A percentile compares a stretch with the other conserved stretches of the same genome.
Evolutionary conservation across 169 alveolate species (phyloP).

Genomic region (Eimeria acervulina): DNA sequence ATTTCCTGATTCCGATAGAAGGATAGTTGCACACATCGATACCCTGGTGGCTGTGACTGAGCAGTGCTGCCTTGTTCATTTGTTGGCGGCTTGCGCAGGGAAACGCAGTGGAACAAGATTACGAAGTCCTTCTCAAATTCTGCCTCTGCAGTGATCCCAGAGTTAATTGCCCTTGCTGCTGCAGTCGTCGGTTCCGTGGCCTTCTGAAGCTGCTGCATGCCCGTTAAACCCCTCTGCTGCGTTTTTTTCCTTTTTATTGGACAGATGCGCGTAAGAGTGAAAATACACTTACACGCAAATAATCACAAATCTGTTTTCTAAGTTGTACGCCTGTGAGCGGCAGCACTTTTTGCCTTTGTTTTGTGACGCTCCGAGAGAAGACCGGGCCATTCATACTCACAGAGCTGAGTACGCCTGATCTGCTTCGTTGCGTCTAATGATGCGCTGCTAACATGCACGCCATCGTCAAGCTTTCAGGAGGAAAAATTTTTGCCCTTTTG

Average conservation of each 20-base stretch:
- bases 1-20: no score
- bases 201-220: neutral
- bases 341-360: no score
- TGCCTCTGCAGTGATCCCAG: neutral
- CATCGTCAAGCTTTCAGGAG: no score
- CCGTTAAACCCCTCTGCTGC: neutral
- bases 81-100: slow-evolving; percentile 5
- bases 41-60: neutral
- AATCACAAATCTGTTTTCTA: neutral
- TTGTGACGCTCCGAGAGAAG: neutral
- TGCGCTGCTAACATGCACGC: neutral
- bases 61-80: neutral
- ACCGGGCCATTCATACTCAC: neutral
- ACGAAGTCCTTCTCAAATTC: neutral
- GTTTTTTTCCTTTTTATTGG: no score
- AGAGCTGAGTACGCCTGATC: neutral
- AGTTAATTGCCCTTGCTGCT: neutral
- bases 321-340: neutral
- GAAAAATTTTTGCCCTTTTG: no score
- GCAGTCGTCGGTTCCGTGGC: neutral
- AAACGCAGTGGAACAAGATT: slow-evolving; percentile 12
- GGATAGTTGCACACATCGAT: neutral
- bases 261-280: neutral
- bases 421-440: neutral
- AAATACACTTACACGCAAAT: neutral